These are phyloP conservation scores for Blastomyces emzantsi DNA, from an alignment of 2,329 filamentous ascomycete genomes.

Conservation along the genomic window DNA sequence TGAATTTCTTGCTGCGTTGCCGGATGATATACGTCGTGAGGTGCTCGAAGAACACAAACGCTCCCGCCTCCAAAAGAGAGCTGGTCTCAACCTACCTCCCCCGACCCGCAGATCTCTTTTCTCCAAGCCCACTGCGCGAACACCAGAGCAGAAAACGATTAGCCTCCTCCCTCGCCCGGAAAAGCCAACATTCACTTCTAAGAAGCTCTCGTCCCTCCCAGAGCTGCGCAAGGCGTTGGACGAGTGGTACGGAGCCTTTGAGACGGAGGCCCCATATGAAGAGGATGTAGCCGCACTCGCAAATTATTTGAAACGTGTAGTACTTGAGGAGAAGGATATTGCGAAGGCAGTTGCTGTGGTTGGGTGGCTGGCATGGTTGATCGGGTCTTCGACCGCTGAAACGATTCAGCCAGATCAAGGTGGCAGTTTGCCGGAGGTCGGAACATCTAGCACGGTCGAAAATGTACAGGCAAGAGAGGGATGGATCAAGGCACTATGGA, in stretches of 20 bases:
- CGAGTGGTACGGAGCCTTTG: conserved; percentile 67
- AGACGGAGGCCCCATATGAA: conserved; percentile 62
- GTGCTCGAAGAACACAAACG: conserved; percentile 65
- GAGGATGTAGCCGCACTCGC: conserved; percentile 69
- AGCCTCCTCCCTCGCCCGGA: conserved; percentile 42
- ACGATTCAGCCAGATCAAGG: neutral
- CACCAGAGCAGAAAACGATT: conserved; percentile 31
- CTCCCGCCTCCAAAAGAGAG: conserved; percentile 49
- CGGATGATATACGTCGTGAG: conserved; percentile 69
- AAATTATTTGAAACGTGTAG: conserved; percentile 62
- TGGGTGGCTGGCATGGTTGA: conserved; percentile 50
- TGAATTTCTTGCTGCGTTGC: conserved; percentile 72
- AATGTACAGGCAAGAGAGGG: neutral
- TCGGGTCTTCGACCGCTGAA: conserved; percentile 29
- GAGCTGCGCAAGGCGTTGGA: conserved; percentile 67
- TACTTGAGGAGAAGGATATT: conserved; percentile 67
- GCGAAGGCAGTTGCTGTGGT: conserved; percentile 62
- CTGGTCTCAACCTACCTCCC: conserved; percentile 39
- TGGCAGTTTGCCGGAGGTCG: neutral
- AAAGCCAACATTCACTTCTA: conserved; percentile 54
- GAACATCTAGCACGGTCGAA: neutral
- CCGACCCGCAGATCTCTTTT: conserved; percentile 13
- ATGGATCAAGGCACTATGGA: conserved; percentile 17
- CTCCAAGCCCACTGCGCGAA: neutral
- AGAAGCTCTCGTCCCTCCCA: conserved; percentile 44